Conservation (phyloP, 2,329 filamentous ascomycete species). For the Aspergillus brunneoviolaceus region DNA sequence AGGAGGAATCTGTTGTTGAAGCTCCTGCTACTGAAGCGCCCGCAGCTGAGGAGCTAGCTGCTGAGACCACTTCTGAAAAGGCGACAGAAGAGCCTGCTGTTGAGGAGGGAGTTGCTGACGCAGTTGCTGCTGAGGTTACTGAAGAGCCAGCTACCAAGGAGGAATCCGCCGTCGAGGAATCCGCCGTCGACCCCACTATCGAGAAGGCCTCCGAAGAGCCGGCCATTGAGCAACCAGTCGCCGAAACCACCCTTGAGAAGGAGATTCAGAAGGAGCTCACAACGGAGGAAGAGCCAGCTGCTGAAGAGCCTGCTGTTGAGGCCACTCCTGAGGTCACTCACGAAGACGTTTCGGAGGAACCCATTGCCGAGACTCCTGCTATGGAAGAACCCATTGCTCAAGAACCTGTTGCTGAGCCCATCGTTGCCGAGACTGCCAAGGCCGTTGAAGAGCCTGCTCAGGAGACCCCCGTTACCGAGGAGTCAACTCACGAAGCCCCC, state of each 20-base stretch:
- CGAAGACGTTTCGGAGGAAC: slow-evolving; percentile 4
- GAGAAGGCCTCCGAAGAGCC: slow-evolving; percentile 1
- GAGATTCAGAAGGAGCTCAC: neutral
- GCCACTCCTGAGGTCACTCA: slow-evolving; percentile 1
- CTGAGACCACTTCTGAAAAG: neutral
- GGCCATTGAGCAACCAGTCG: neutral
- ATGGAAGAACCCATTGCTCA: slow-evolving; percentile 3
- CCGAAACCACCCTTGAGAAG: neutral
- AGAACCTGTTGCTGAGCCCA: slow-evolving; percentile 7
- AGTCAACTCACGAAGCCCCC: neutral
- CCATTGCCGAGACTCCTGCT: slow-evolving; percentile 7
- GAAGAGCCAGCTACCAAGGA: slow-evolving; percentile 1
- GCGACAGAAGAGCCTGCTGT: slow-evolving; percentile 3
- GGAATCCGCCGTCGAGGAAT: slow-evolving; percentile 11
- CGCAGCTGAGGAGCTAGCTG: neutral
- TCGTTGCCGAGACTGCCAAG: neutral
- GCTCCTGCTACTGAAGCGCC: slow-evolving; percentile 2
- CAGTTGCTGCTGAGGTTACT: neutral
- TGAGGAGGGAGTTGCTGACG: slow-evolving; percentile 1
- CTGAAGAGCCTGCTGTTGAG: slow-evolving; percentile 8
- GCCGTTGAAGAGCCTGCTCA: neutral
- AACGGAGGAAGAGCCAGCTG: neutral
- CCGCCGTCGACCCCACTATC: neutral
- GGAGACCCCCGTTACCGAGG: neutral
- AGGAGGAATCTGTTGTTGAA: slow-evolving; percentile 6